Evolutionary conservation across 2,329 filamentous ascomycete genomes (phyloP).

Genomic region (Colletotrichum sp.): DNA sequence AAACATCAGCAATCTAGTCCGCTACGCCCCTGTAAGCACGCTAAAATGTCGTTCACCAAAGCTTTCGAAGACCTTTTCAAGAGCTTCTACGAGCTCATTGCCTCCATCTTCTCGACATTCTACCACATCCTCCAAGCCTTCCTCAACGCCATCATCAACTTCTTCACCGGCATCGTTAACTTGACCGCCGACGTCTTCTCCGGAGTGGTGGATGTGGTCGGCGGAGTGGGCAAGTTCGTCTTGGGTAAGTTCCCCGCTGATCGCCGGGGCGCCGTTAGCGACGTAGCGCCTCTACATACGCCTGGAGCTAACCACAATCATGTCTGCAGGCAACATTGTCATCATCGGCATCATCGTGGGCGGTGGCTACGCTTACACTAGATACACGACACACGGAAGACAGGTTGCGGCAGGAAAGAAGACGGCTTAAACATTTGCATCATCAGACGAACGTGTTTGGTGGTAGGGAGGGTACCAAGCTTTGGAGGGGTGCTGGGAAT

Average conservation of each 20-base stretch:
- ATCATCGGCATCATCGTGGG: constrained; percentile 37
- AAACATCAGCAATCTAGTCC: background rate
- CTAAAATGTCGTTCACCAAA: constrained; percentile 37
- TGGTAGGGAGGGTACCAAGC: background rate
- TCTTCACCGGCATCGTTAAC: constrained; percentile 40
- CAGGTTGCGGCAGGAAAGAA: constrained; percentile 33
- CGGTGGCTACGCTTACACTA: constrained; percentile 35
- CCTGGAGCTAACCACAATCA: background rate
- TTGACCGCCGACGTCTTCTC: constrained; percentile 38
- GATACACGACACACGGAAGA: constrained; percentile 35
- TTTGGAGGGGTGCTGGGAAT: background rate
- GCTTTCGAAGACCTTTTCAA: constrained; percentile 43
- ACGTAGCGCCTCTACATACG: background rate
- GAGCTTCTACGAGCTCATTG: constrained; percentile 46
- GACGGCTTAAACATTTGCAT: constrained; percentile 17
- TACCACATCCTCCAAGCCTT: constrained; percentile 37
- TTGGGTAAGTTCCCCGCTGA: constrained; percentile 32
- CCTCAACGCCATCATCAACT: constrained; percentile 36
- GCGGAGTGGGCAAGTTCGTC: constrained; percentile 44
- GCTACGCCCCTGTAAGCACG: background rate
- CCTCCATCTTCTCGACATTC: constrained; percentile 39
- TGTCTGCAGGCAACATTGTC: constrained; percentile 37
- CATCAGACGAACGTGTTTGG: background rate
- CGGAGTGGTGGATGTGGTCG: constrained; percentile 40
- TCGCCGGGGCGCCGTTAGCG: background rate